Percentiles rank a stretch among this genome's conserved stretches.
Conservation (phyloP, 2,329 filamentous ascomycete species). For the Diplodia seriata region DNA sequence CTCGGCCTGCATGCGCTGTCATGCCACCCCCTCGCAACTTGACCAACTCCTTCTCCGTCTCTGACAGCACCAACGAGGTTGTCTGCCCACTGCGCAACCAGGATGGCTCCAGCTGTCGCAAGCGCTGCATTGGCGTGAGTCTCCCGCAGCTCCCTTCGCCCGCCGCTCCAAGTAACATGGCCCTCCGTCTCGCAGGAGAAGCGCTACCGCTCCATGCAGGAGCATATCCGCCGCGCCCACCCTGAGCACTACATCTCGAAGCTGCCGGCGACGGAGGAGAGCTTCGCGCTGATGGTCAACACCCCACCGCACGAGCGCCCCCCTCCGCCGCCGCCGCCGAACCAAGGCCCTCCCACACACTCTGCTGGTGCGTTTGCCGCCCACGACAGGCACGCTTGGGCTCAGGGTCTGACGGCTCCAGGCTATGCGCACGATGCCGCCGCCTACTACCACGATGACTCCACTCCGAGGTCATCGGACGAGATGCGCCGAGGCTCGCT, state of each 20-base stretch:
- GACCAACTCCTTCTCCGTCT: conserved; percentile 89
- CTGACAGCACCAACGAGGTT: conserved; percentile 93
- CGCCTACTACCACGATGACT: conserved; percentile 71
- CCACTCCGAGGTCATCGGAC: conserved; percentile 72
- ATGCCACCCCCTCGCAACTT: conserved; percentile 91
- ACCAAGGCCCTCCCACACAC: conserved; percentile 41
- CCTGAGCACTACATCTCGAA: conserved; percentile 97
- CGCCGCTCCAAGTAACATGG: conserved; percentile 42
- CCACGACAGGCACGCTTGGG: conserved; percentile 29
- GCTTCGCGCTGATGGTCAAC: conserved; percentile 95
- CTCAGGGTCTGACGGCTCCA: conserved; percentile 39
- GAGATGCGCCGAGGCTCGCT: conserved; percentile 70
- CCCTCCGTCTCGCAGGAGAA: conserved; percentile 71
- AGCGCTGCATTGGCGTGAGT: conserved; percentile 98
- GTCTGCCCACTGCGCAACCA: conserved; percentile 95
- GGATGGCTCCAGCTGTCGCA: conserved; percentile 95
- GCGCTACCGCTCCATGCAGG: conserved; percentile 97
- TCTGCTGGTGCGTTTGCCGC: conserved; percentile 31
- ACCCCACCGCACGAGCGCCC: conserved; percentile 79
- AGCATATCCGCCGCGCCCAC: conserved; percentile 97
- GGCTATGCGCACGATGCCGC: conserved; percentile 67
- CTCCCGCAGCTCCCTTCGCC: conserved; percentile 35
- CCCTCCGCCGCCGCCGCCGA: conserved; percentile 57
- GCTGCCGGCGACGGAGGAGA: conserved; percentile 96
- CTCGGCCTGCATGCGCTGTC: conserved; percentile 47